phyloP scores from a whole-genome alignment of 306 rosid species.

The Alnus rubra region DNA sequence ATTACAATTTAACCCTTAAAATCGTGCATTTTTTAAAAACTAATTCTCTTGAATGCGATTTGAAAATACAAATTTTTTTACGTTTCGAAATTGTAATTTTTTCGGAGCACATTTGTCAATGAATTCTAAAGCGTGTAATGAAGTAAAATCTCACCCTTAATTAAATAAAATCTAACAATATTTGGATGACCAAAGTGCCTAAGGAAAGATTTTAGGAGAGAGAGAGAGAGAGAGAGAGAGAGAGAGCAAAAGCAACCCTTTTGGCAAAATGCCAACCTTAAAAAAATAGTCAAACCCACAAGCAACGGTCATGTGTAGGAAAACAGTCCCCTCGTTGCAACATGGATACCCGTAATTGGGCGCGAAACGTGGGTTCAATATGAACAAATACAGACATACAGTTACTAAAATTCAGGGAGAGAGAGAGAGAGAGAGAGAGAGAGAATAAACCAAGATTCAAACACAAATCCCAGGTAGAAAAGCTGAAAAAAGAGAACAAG shows the following conservation, averaged over 20 bases:
- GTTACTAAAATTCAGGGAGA: conserved; percentile 36
- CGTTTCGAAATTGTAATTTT: no score
- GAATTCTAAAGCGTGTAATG: neutral
- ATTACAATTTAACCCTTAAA: no score
- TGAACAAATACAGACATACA: conserved; percentile 23
- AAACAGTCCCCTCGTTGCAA: conserved; percentile 29
- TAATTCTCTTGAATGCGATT: no score
- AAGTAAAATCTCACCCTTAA: neutral
- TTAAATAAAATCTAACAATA: neutral
- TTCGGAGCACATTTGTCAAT: neutral
- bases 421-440: neutral
- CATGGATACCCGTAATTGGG: conserved; percentile 36
- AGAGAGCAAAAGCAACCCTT: neutral
- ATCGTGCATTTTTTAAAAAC: no score
- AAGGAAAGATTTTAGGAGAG: conserved; percentile 22
- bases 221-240: neutral
- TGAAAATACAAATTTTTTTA: no score
- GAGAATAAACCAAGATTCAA: conserved; percentile 11
- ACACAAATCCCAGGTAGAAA: conserved; percentile 12
- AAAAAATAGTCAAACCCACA: conserved; percentile 29
- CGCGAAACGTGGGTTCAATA: conserved; percentile 56
- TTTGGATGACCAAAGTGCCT: conserved; percentile 6
- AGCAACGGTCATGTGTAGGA: conserved; percentile 32
- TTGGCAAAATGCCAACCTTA: conserved; percentile 38
- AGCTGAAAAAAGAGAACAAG: neutral